Conservation (phyloP, 129 eudicot species). For the Ambrosia trifida region DNA sequence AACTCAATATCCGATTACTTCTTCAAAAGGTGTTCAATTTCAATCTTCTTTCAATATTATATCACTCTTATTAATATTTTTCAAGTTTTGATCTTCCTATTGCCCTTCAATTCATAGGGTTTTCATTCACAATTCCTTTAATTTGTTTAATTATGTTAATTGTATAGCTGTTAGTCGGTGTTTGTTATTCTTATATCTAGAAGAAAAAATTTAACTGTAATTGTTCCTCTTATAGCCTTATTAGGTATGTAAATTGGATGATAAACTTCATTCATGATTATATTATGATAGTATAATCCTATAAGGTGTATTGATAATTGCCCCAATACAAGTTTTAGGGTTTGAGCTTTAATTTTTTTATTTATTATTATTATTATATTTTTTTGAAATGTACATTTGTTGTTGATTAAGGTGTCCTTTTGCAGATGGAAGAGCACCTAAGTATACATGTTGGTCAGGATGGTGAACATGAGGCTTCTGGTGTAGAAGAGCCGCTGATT, state of each 20-base stretch:
- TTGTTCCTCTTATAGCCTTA: background rate
- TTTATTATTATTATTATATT: background rate
- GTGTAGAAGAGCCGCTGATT: conserved; percentile 58
- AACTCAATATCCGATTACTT: conserved; percentile 21
- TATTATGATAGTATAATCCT: background rate
- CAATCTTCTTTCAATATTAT: conserved; percentile 19
- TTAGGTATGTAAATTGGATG: background rate
- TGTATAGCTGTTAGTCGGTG: background rate
- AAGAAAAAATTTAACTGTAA: background rate
- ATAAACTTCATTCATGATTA: background rate
- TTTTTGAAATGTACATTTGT: background rate
- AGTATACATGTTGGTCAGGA: conserved; percentile 52
- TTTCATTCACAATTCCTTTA: conserved; percentile 20
- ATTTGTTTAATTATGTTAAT: conserved; percentile 13
- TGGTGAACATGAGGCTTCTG: conserved; percentile 29
- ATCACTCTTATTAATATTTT: background rate
- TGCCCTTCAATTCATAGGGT: background rate
- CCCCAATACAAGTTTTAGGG: conserved; percentile 18
- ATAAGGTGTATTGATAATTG: background rate
- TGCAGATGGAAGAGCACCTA: conserved; percentile 65
- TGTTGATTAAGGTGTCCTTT: conserved; percentile 18
- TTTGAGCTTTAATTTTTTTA: conserved; percentile 5
- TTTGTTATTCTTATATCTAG: conserved; percentile 12
- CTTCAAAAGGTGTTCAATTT: conserved; percentile 23
- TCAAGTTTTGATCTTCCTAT: background rate